Conservation (phyloP, 805 yeast genomes). For the Metschnikowia gelsemii region DNA sequence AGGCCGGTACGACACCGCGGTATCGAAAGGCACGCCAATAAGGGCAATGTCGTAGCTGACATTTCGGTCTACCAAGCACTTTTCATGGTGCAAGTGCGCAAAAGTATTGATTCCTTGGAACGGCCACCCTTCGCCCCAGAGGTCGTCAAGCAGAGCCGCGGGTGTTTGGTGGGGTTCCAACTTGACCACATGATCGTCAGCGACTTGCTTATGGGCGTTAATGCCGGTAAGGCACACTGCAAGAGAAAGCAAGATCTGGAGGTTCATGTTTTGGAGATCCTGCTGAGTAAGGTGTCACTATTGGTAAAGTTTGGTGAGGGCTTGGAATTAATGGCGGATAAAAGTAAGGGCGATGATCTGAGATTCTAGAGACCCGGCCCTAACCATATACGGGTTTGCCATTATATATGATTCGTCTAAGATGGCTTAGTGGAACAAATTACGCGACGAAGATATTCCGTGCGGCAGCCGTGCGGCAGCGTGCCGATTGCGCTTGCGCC, state of each 20-base stretch:
- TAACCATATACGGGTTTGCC: no score
- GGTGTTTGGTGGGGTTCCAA: slow-evolving; percentile 1
- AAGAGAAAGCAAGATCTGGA: neutral
- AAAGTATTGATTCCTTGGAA: slow-evolving; percentile 66
- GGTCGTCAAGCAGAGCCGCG: slow-evolving; percentile 49
- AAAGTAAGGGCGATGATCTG: no score
- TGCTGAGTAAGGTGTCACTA: no score
- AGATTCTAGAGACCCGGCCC: no score
- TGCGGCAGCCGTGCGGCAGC: no score
- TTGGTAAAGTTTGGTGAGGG: no score
- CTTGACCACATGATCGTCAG: slow-evolving; percentile 8
- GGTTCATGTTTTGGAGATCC: no score
- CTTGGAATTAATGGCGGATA: no score
- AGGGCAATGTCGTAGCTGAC: slow-evolving; percentile 63
- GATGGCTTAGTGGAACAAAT: no score
- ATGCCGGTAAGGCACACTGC: slow-evolving; percentile 5
- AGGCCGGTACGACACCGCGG: slow-evolving; percentile 74
- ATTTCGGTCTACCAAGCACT: slow-evolving; percentile 53
- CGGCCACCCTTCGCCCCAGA: slow-evolving; percentile 78
- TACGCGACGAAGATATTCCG: no score
- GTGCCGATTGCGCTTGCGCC: no score
- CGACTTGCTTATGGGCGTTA: slow-evolving; percentile 8
- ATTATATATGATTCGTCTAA: no score
- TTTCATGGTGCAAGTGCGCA: slow-evolving; percentile 66
- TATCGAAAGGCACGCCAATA: slow-evolving; percentile 81